Base-by-base conservation (phyloP, 768 basidiomycete species). In the Xerocomus spinulosus region DNA sequence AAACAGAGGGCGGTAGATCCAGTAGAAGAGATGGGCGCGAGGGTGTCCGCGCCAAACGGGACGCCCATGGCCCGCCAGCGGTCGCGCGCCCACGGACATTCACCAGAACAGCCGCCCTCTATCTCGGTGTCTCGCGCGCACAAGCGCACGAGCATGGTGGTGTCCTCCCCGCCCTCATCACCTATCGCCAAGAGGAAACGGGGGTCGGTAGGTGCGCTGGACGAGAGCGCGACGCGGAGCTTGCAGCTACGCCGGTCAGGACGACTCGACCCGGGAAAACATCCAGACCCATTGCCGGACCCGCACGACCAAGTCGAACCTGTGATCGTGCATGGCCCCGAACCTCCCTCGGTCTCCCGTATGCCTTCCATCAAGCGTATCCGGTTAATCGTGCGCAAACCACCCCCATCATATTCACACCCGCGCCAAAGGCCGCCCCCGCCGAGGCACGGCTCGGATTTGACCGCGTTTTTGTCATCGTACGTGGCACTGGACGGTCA, bases 381-480 rank as follows among this genome's bases (percentile, higher is more conserved):
- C 40, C 79, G 64, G 5, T 71, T 86, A 48, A 75, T 87, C 39
- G 83, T 91, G 13, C 77, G 83, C 32, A 71, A 70, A 12, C 87
- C 87, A 7, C 74, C 77, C 1, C 80, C 80, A 3, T 60, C 69
- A 2, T 70, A 81, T 35, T 79, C 89, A 12, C 78, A 84, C 62
- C 91, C 86, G 0, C 62, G 61, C 12, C 92, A 96, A 59, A 72
- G 72, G 10, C 85, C 88, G 1, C 72, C 77, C 0, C 67, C 69
- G 0, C 69, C 82, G 0, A 70, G 70, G 39, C 75, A 77, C 55
- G 73, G 73, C 13, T 71, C 73, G 1, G 85, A 86, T 1, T 64
- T 93, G 9, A 54, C 69, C 9, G 56, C 69, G 1, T 79, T 83
- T 45, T 68, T 95, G 14, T 66, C 71, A 0, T 89, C 90, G 0